Percentiles rank a stretch among this genome's conserved stretches.
phyloP scores from a whole-genome alignment of 2,329 filamentous ascomycete genomes.

The Aspergillus sp. region DNA sequence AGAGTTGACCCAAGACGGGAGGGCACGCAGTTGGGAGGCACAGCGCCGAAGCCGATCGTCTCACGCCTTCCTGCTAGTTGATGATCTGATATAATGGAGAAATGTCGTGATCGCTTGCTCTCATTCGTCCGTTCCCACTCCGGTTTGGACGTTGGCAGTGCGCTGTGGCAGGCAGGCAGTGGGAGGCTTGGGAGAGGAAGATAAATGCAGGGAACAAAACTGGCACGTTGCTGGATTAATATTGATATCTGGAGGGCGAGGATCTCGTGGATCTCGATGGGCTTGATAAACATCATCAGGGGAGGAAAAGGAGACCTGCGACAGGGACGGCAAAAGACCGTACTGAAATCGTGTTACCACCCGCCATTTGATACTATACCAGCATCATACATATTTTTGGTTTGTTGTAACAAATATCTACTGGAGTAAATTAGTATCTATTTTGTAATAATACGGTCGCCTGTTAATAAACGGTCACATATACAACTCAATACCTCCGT shows the following conservation, averaged over 20 bases:
- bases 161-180: neutral
- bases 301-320: neutral
- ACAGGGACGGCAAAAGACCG: neutral
- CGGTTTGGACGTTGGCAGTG: neutral
- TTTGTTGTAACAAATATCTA: too few relatives aligned
- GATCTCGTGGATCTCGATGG: neutral
- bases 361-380: too few relatives aligned
- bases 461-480: neutral
- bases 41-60: conserved; percentile 19
- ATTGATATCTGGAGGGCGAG: neutral
- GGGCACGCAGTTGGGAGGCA: conserved; percentile 8
- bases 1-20: conserved; percentile 4
- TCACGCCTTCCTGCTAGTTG: conserved; percentile 27
- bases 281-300: neutral
- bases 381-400: too few relatives aligned
- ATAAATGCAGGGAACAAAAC: neutral
- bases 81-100: conserved; percentile 46
- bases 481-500: neutral
- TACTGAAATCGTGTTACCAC: neutral
- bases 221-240: neutral
- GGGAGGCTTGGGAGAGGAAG: too few relatives aligned
- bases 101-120: conserved; percentile 42
- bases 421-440: too few relatives aligned
- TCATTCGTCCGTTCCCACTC: conserved; percentile 29
- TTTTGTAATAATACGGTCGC: too few relatives aligned